A percentile compares a stretch with the other conserved stretches of the same genome.
These are phyloP conservation scores for Penicillium daleae DNA, from an alignment of 495 filamentous ascomycete genomes.

Conservation along the genomic window DNA sequence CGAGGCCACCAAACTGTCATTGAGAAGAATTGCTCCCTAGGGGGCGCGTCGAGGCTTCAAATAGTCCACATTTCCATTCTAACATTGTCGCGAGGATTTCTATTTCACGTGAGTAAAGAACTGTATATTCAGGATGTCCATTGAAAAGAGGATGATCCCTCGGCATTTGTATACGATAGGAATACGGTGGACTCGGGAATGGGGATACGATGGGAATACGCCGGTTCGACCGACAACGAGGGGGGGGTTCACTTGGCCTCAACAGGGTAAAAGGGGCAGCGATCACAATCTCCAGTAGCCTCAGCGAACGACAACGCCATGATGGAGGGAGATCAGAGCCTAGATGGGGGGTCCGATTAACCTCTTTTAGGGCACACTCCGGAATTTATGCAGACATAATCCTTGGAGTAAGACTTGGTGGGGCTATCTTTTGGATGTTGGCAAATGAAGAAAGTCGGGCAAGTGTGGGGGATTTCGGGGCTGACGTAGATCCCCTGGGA, in stretches of 20 bases:
- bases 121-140: slow-evolving; percentile 11
- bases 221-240: neutral
- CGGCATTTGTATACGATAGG: slow-evolving; percentile 20
- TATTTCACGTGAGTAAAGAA: neutral
- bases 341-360: neutral
- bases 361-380: neutral
- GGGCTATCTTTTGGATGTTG: neutral
- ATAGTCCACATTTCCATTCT: neutral
- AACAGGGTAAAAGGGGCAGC: neutral
- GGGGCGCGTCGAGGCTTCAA: slow-evolving; percentile 9
- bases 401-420: neutral
- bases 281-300: neutral
- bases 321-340: neutral
- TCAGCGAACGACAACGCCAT: neutral
- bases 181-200: slow-evolving; percentile 16
- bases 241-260: neutral
- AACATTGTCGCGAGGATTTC: too few species aligned
- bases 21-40: neutral
- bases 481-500: neutral
- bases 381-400: neutral
- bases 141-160: slow-evolving; percentile 2
- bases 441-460: neutral
- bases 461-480: neutral
- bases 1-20: neutral
- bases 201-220: slow-evolving; percentile 8